Evolutionary conservation across 306 rosid species (phyloP), one percentile per base, ranked within the genome.

Genomic region (Trichosanthes truncata): DNA sequence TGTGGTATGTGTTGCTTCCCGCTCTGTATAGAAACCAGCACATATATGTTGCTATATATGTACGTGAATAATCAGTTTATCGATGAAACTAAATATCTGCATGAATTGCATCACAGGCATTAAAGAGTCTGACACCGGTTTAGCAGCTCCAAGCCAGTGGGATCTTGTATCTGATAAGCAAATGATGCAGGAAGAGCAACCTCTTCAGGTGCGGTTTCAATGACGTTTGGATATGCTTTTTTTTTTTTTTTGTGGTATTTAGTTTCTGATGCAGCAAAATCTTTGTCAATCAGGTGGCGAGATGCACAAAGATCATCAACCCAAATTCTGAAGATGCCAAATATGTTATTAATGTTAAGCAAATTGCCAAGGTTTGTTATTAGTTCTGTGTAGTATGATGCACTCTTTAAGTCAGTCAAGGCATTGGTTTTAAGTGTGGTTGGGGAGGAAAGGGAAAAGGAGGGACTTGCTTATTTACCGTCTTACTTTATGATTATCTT

Each of bases 141-240:
- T 96, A 81, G 99, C 98, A 81, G 99, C 98, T 63, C 99, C 99
- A 61, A 96, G 99, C 84, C 99, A 96, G 82, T 96, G 98, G 97
- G 99, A 96, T 90, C 99, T 93, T 81, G 98, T 96, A 74, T 96
- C 99, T 43, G 99, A 96, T 84, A 96, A 96, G 90, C 99, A 96
- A 72, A 93, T 96, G 99, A 96, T 96, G 99, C 99, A 96, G 85
- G 99, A 96, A 85, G 99, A 96, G 91, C 98, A 96, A 83, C 99
- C 99, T 63, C 98, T 96, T 82, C 99, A 96, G 96, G 99, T 93
- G 56, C 56, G 29, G 17, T 76, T 80, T 57, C 9, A 25, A 9
- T 36, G 31, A 14, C 74, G 4, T 79, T 71, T 65, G 53, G 26
- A 53, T 56, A 31, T 12, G 18, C 59, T 77, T 74, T 3, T 46